These are phyloP conservation scores for Suillus decipiens DNA, from an alignment of 768 basidiomycete species.

Conservation along the genomic window DNA sequence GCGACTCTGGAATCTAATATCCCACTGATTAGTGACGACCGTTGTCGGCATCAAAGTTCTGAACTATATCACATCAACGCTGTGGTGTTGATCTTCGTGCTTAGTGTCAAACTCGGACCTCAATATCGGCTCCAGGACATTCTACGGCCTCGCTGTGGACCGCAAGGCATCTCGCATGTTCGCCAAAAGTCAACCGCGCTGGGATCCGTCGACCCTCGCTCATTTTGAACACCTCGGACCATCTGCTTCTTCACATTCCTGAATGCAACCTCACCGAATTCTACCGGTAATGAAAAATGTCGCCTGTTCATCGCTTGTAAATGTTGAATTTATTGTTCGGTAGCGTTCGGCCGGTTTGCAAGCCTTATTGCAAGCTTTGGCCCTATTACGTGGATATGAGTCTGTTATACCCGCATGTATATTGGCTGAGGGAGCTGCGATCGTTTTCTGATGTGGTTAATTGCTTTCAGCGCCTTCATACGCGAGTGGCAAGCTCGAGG, in stretches of 20 bases:
- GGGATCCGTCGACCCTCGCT: conserved; percentile 42
- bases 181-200: conserved; percentile 34
- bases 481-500: conserved; percentile 38
- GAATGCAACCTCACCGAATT: conserved; percentile 51
- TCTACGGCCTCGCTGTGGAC: conserved; percentile 49
- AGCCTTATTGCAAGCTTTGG: conserved; percentile 34
- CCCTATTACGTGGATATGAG: conserved; percentile 38
- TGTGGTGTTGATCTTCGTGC: conserved; percentile 50
- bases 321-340: not conserved
- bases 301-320: not conserved
- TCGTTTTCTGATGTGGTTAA: conserved; percentile 12
- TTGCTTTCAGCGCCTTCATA: conserved; percentile 20
- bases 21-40: conserved; percentile 32
- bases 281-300: conserved; percentile 40
- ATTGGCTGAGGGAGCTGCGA: conserved; percentile 8
- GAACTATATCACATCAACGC: conserved; percentile 41
- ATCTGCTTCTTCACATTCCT: conserved; percentile 61
- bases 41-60: conserved; percentile 49
- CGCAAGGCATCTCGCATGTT: conserved; percentile 48
- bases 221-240: conserved; percentile 47
- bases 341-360: conserved; percentile 27
- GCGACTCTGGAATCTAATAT: conserved; percentile 39
- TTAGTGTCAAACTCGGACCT: conserved; percentile 57
- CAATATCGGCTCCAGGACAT: conserved; percentile 50
- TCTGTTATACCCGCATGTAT: conserved; percentile 30